Conservation (phyloP, 2,329 filamentous ascomycete genomes). For the Teratosphaeria gauchensis region DNA sequence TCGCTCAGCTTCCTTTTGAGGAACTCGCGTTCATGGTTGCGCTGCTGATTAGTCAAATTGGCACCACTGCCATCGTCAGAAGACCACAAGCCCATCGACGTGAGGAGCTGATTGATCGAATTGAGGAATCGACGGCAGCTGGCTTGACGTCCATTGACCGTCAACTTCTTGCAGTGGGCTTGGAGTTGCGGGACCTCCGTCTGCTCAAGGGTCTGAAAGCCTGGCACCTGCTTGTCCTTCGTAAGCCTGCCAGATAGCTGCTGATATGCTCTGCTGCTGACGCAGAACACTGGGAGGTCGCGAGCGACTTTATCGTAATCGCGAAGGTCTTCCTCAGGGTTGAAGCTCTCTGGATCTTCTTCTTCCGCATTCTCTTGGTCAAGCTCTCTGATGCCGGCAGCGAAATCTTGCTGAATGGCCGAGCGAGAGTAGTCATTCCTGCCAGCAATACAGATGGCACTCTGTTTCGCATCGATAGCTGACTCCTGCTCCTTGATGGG, state of each 20-base stretch:
- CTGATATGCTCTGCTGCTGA: conserved; percentile 54
- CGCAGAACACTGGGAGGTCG: conserved; percentile 54
- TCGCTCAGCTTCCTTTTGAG: conserved; percentile 30
- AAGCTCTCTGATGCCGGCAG: conserved; percentile 49
- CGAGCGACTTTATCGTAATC: conserved; percentile 50
- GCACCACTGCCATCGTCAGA: conserved; percentile 33
- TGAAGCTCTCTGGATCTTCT: conserved; percentile 45
- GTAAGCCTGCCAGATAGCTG: conserved; percentile 47
- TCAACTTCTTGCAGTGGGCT: conserved; percentile 49
- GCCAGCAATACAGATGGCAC: conserved; percentile 40
- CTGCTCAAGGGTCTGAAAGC: conserved; percentile 44
- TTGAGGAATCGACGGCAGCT: conserved; percentile 43
- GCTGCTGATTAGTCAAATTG: conserved; percentile 33
- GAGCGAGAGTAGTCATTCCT: conserved; percentile 48
- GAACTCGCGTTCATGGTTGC: conserved; percentile 28
- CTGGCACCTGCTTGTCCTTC: conserved; percentile 43
- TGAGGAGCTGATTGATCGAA: conserved; percentile 41
- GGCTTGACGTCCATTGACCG: conserved; percentile 38
- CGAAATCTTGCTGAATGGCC: conserved; percentile 51
- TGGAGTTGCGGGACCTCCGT: conserved; percentile 52
- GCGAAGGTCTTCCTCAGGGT: conserved; percentile 45
- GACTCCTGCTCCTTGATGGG: conserved; percentile 22
- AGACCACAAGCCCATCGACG: conserved; percentile 44
- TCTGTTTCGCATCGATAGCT: conserved; percentile 27
- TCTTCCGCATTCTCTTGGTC: conserved; percentile 47